Evolutionary conservation across 2,329 filamentous ascomycete species (phyloP).

Genomic region (Huntiella bhutanensis): DNA sequence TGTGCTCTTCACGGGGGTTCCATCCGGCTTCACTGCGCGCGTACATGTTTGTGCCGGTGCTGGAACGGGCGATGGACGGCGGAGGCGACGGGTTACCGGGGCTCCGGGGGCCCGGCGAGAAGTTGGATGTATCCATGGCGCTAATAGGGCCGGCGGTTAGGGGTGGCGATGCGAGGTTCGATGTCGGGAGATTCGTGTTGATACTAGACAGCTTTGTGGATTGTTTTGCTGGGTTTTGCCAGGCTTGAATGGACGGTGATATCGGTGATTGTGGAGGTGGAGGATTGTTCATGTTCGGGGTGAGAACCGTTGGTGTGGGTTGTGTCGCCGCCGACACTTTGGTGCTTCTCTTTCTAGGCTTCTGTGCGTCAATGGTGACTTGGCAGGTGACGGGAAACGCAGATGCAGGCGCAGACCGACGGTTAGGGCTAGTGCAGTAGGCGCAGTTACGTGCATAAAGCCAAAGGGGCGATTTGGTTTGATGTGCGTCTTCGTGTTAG

Average conservation of each 20-base stretch:
- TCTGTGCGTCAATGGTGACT: too few relatives aligned
- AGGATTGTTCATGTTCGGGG: conserved; percentile 45
- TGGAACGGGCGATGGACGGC: conserved; percentile 70
- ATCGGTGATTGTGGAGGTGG: conserved; percentile 66
- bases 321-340: too few relatives aligned
- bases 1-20: conserved; percentile 37
- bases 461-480: too few relatives aligned
- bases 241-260: conserved; percentile 24
- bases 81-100: conserved; percentile 61
- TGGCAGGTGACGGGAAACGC: not conserved
- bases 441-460: too few relatives aligned
- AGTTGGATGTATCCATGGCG: conserved; percentile 40
- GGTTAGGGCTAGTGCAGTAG: too few relatives aligned
- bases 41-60: conserved; percentile 56
- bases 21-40: conserved; percentile 47
- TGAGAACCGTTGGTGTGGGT: too few relatives aligned
- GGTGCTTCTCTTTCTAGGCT: too few relatives aligned
- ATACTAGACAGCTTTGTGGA: conserved; percentile 28
- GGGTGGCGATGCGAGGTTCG: conserved; percentile 46
- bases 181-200: conserved; percentile 30
- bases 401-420: not conserved
- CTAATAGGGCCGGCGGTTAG: conserved; percentile 44
- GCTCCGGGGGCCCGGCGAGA: conserved; percentile 35
- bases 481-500: too few relatives aligned
- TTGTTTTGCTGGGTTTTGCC: too few relatives aligned